These are phyloP conservation scores for Penicillium taxi DNA, from an alignment of 495 filamentous ascomycete genomes.

Conservation along the genomic window DNA sequence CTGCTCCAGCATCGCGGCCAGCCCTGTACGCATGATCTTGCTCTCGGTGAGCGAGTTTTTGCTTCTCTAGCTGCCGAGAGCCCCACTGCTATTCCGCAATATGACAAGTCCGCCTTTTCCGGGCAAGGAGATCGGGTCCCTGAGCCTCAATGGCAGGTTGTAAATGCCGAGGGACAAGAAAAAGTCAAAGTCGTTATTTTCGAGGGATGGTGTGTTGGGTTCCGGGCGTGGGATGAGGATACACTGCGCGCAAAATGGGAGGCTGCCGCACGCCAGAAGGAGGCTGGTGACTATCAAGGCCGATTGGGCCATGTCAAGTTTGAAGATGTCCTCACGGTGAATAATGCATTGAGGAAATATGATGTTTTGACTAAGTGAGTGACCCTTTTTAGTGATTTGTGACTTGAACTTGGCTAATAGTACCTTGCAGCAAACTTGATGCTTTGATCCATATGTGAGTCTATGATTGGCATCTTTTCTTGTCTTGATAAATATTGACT, in stretches of 20 bases:
- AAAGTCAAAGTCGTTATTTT: slow-evolving; percentile 61
- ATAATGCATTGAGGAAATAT: slow-evolving; percentile 60
- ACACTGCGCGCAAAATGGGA: slow-evolving; percentile 53
- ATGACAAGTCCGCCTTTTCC: slow-evolving; percentile 72
- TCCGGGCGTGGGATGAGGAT: slow-evolving; percentile 52
- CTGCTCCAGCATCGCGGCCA: slow-evolving; percentile 79
- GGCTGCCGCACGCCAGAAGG: slow-evolving; percentile 39
- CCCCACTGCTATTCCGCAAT: slow-evolving; percentile 60
- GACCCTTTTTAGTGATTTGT: background rate
- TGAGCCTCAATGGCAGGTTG: slow-evolving; percentile 48
- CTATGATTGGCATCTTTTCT: background rate
- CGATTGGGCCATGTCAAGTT: slow-evolving; percentile 52
- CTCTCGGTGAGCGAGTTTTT: slow-evolving; percentile 56
- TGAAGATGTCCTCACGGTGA: slow-evolving; percentile 64
- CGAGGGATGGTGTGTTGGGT: slow-evolving; percentile 91
- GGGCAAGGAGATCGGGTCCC: slow-evolving; percentile 74
- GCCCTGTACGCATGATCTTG: slow-evolving; percentile 77
- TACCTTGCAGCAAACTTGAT: slow-evolving; percentile 49
- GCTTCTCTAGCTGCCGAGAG: slow-evolving; percentile 44
- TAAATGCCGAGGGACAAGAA: slow-evolving; percentile 48
- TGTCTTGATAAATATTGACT: slow-evolving; percentile 2
- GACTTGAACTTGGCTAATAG: slow-evolving; percentile 8
- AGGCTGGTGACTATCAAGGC: slow-evolving; percentile 33
- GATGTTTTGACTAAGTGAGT: slow-evolving; percentile 60
- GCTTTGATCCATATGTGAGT: slow-evolving; percentile 76